Evolutionary conservation across 164 flowering plant genomes (phyloP).

Genomic region (Nymphaea thermarum): DNA sequence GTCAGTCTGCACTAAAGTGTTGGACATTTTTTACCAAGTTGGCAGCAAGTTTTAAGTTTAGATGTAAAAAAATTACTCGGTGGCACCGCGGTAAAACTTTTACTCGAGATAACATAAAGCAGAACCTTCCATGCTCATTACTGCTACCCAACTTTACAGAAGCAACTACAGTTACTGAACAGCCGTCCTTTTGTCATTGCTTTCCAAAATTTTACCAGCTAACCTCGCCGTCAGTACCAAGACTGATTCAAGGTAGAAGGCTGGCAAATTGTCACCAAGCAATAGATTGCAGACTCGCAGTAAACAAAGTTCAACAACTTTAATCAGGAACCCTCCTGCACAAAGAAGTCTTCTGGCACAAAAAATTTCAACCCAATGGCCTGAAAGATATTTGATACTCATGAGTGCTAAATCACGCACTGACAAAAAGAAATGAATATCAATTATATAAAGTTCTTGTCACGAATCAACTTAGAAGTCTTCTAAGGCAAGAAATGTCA

Average conservation of each 20-base stretch:
- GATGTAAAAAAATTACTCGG: no score
- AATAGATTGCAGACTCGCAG: not conserved
- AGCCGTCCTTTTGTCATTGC: no score
- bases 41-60: no score
- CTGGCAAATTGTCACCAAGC: not conserved
- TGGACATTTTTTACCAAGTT: no score
- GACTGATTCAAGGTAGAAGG: not conserved
- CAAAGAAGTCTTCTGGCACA: not conserved
- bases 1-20: no score
- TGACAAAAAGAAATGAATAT: not conserved
- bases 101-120: no score
- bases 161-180: no score
- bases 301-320: not conserved
- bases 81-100: no score
- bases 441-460: not conserved
- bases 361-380: conserved; percentile 1
- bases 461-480: not conserved
- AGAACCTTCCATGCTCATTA: no score
- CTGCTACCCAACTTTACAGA: no score
- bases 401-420: not conserved
- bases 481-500: not conserved
- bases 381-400: not conserved
- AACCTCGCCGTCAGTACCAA: no score
- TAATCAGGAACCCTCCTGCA: not conserved
- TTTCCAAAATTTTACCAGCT: no score